Percentiles rank a stretch among this genome's conserved stretches.
phyloP scores from a whole-genome alignment of 108 stramenopile species.

The Pseudonitzschia multiseries region DNA sequence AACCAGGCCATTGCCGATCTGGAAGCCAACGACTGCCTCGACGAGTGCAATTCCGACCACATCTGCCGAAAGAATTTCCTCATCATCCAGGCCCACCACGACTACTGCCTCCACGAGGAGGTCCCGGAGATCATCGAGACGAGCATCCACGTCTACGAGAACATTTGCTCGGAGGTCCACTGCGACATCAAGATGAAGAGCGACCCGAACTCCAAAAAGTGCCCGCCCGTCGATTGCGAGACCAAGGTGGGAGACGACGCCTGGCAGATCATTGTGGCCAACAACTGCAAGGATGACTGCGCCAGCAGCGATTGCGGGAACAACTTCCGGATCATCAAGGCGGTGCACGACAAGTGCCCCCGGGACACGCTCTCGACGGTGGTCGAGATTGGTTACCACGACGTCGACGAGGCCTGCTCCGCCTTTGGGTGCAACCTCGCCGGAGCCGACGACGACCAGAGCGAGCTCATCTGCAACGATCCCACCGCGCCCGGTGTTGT shows the following conservation, averaged over 20 bases:
- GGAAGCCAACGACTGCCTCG: not conserved
- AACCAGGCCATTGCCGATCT: not conserved
- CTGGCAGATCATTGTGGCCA: not conserved
- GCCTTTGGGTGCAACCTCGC: not conserved
- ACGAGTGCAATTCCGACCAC: not conserved
- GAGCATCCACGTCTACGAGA: not conserved
- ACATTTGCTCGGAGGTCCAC: constrained; percentile 1
- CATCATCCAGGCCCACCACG: constrained; percentile 10
- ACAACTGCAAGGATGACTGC: not conserved
- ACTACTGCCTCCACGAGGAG: constrained; percentile 1
- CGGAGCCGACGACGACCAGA: not conserved
- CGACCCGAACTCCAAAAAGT: not conserved
- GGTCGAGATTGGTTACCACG: not conserved
- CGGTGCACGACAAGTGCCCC: not conserved
- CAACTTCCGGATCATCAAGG: not conserved
- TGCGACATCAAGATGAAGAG: not conserved
- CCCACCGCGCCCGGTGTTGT: not conserved
- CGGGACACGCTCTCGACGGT: not conserved
- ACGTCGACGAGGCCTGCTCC: not conserved
- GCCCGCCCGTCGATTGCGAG: not conserved
- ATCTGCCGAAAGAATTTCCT: constrained; percentile 12
- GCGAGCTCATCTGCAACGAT: not conserved
- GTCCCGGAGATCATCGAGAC: constrained; percentile 9
- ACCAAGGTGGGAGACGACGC: not conserved
- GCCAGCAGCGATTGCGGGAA: not conserved